Evolutionary conservation across 257 asterid species (phyloP).

Genomic region (Osmanthus fragrans): DNA sequence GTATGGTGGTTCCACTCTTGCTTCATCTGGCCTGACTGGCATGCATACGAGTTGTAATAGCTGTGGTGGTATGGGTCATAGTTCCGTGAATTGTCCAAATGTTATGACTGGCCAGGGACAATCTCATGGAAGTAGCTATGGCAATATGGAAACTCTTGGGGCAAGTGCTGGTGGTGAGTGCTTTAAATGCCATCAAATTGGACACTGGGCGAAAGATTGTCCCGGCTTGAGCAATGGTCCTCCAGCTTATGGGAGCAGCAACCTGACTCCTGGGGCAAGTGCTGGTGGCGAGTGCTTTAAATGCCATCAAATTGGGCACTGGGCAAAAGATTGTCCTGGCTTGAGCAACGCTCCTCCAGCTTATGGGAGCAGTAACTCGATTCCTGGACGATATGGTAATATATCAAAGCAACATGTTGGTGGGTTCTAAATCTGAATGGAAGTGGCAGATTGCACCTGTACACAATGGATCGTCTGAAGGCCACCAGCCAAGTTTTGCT

Average conservation of each 20-base stretch:
- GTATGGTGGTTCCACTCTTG: constrained; percentile 47
- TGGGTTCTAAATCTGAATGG: constrained; percentile 53
- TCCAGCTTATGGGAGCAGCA: constrained; percentile 54
- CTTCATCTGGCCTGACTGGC: constrained; percentile 47
- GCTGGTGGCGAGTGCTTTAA: constrained; percentile 71
- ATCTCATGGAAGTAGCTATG: constrained; percentile 57
- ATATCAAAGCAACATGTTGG: constrained; percentile 65
- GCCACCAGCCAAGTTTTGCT: neutral
- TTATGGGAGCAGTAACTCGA: constrained; percentile 46
- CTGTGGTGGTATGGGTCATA: constrained; percentile 86
- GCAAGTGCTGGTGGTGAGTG: constrained; percentile 59
- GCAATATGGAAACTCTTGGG: constrained; percentile 35
- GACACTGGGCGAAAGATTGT: constrained; percentile 93
- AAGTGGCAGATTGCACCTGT: neutral
- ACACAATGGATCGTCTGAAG: neutral
- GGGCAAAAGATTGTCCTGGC: constrained; percentile 84
- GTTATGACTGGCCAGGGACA: constrained; percentile 54
- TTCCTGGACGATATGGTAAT: constrained; percentile 62
- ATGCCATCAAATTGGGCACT: constrained; percentile 84
- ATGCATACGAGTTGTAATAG: constrained; percentile 51
- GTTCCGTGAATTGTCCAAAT: constrained; percentile 71
- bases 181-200: constrained; percentile 74
- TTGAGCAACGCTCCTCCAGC: constrained; percentile 48
- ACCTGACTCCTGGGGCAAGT: constrained; percentile 34
- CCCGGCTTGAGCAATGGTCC: constrained; percentile 49